These are phyloP conservation scores for Fusarium chuoi DNA, from an alignment of 2,329 filamentous ascomycete species.

Conservation along the genomic window DNA sequence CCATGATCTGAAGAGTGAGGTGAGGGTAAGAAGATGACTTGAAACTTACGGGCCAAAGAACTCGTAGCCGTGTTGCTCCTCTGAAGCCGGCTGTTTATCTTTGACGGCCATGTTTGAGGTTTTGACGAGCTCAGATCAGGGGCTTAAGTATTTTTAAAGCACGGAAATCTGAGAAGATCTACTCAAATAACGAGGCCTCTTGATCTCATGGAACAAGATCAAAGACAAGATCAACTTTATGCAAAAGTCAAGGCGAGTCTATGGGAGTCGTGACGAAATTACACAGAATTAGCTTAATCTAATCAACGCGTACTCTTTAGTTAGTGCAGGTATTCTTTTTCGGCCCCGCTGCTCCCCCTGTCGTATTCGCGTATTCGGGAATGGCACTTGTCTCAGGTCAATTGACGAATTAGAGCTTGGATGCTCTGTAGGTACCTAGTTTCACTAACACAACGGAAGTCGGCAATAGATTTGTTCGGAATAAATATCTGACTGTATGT, in stretches of 20 bases:
- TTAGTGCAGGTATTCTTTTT: constrained; percentile 24
- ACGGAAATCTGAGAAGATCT: background rate
- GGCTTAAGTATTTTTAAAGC: background rate
- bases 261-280: constrained; percentile 19
- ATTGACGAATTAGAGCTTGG: constrained; percentile 20
- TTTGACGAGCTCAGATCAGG: constrained; percentile 1
- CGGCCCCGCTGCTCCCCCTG: background rate
- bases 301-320: constrained; percentile 30
- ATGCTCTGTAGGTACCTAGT: background rate
- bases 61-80: constrained; percentile 59
- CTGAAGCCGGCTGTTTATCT: constrained; percentile 38
- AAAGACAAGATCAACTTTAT: constrained; percentile 14
- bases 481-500: background rate
- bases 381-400: background rate
- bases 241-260: background rate
- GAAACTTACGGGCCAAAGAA: constrained; percentile 60
- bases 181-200: background rate
- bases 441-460: constrained; percentile 5
- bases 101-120: constrained; percentile 47
- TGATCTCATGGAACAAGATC: background rate
- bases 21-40: constrained; percentile 28
- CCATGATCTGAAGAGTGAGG: background rate
- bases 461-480: constrained; percentile 5
- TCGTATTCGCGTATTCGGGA: constrained; percentile 31
- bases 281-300: constrained; percentile 33